Conservation (phyloP, 2,329 filamentous ascomycete genomes). For the Camillea tinctor region DNA sequence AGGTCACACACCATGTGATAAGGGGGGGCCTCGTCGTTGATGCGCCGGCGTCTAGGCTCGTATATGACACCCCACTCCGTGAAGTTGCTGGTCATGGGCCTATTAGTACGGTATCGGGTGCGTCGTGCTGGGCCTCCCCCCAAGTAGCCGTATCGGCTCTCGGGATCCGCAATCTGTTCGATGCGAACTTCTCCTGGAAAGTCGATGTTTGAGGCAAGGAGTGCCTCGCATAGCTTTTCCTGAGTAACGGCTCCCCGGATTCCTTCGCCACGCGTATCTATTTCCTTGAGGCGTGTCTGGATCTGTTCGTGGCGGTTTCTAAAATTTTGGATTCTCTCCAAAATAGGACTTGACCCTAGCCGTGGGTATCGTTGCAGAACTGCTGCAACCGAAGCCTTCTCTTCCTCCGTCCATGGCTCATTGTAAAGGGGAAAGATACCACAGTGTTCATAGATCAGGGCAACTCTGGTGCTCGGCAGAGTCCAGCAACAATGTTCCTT, state of each 20-base stretch:
- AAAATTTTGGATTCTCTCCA: too few species aligned
- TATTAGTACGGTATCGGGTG: neutral
- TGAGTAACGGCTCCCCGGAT: neutral
- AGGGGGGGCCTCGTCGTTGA: too few species aligned
- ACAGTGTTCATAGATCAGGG: neutral
- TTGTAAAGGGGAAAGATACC: neutral
- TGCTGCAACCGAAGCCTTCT: neutral
- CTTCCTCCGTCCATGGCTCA: neutral
- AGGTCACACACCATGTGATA: too few species aligned
- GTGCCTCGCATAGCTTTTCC: neutral
- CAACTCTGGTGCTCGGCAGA: neutral
- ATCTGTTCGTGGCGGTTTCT: too few species aligned
- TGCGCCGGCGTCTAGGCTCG: too few species aligned
- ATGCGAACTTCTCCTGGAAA: neutral
- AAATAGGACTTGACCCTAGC: too few species aligned
- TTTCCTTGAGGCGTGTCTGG: neutral
- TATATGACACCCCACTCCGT: too few species aligned
- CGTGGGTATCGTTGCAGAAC: too few species aligned
- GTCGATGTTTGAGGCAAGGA: neutral
- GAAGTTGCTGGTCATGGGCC: too few species aligned
- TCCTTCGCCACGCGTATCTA: neutral
- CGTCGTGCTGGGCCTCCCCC: too few species aligned
- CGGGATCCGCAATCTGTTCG: neutral
- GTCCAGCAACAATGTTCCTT: neutral
- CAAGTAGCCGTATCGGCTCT: neutral